Percentiles rank a stretch among this genome's conserved stretches.
These are phyloP conservation scores for Chondrus crispus DNA, from an alignment of 23 red algal genomes.

Conservation along the genomic window DNA sequence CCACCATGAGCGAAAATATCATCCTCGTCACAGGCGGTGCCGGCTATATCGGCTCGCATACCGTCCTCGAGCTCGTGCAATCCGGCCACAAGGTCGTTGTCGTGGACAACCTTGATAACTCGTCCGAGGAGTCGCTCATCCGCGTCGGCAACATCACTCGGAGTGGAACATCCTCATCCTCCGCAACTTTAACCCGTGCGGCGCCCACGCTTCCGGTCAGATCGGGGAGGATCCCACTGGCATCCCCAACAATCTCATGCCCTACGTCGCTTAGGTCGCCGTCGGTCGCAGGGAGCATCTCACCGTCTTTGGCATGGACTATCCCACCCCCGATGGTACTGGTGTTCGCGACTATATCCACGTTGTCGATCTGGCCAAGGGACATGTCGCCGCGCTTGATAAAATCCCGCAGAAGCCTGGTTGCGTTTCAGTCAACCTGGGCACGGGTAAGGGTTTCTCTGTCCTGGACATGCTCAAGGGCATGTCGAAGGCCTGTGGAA, in stretches of 20 bases:
- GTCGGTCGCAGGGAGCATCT: conserved; percentile 85
- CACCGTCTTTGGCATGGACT: conserved; percentile 94
- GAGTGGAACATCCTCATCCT: conserved; percentile 93
- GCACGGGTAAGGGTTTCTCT: conserved; percentile 87
- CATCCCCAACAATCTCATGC: conserved; percentile 99
- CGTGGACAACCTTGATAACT: conserved; percentile 97
- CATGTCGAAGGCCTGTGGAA: conserved; percentile 89
- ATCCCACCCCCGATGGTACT: conserved; percentile 94
- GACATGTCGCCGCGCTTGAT: conserved; percentile 89
- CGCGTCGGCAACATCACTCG: conserved; percentile 82
- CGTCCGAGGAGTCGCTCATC: conserved; percentile 84
- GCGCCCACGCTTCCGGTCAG: conserved; percentile 77
- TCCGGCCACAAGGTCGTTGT: conserved; percentile 71
- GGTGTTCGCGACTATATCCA: conserved; percentile 99
- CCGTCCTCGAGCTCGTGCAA: conserved; percentile 89
- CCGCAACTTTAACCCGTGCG: conserved; percentile 99
- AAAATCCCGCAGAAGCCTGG: conserved; percentile 71
- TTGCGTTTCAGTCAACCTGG: conserved; percentile 92
- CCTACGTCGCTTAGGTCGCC: conserved; percentile 99
- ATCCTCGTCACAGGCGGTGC: conserved; percentile 97
- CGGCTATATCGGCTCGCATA: conserved; percentile 99
- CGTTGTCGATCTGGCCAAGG: conserved; percentile 97
- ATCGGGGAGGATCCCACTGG: conserved; percentile 98
- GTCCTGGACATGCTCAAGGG: conserved; percentile 91
- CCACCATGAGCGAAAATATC: conserved; percentile 14